Base-by-base conservation (phyloP, 208 protist species). In the Trypanosoma melophagium region DNA sequence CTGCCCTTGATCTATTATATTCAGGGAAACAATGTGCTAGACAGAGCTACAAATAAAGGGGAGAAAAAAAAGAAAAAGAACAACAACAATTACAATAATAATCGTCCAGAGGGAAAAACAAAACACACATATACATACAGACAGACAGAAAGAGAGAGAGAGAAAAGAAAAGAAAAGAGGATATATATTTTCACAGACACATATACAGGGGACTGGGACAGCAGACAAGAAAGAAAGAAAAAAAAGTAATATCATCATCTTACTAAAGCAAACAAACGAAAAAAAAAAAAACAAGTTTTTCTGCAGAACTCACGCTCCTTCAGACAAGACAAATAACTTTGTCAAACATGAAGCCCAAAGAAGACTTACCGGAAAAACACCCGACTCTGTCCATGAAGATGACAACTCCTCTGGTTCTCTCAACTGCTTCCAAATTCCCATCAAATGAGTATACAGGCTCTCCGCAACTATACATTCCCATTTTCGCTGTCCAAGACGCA, bases 331-430 rank as follows among this genome's bases (percentile, higher is more conserved):
- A 60, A 76, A 76, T 13, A n/a, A n/a, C 0, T 40, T 69, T 38
- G 70, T 69, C 41, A 76, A 42, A 69, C 61, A 69, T 22, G 31
- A 55, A n/a, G 63, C 47, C 56, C 42, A 76, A 22, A 76, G 60
- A 42, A 21, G 41, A 45, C 63, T 76, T 22, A 76, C 57, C 42
- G 70, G 70, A 54, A 70, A 69, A 14, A 76, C 21, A 35, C 31
- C 21, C 14, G 57, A 57, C 50, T 60, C 57, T 13, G 40, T n/a
- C 38, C 22, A 65, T 16, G 41, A 42, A 28, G 25, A 45, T 55
- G 35, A 53, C 28, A 63, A 35, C 31, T 21, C 54, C 16, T 62
- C 42, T 24, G 16, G 16, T 40, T 66, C 69, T 19, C 16, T 19
- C 31, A 60, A 49, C 10, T 52, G 9, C 19, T 59, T 22, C 42